Percentiles rank a stretch among this genome's conserved stretches.
Conservation (phyloP, 352 stramenopile species). For the Pythium utonaiense region DNA sequence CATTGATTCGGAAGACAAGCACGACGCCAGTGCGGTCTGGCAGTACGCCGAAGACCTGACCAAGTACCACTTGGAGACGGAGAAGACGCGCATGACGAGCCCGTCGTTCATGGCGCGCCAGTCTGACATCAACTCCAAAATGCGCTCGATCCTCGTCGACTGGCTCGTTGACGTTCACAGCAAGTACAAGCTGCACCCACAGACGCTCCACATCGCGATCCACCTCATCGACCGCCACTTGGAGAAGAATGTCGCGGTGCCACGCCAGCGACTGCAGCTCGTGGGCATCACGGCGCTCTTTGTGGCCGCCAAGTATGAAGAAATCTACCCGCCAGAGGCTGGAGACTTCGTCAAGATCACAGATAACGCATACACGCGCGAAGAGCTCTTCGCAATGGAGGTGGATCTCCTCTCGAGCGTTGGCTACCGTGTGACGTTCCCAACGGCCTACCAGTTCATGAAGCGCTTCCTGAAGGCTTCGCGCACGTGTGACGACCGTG, state of each 20-base stretch:
- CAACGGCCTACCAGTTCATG: constrained; percentile 83
- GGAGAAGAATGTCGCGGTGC: constrained; percentile 77
- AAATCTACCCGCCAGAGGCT: constrained; percentile 98
- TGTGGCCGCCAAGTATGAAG: constrained; percentile 99
- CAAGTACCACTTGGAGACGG: constrained; percentile 66
- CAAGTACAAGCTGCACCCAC: constrained; percentile 96
- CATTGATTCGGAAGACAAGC: constrained; percentile 74
- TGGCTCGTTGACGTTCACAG: constrained; percentile 95
- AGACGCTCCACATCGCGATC: constrained; percentile 98
- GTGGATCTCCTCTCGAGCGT: constrained; percentile 67
- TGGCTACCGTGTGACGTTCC: constrained; percentile 78
- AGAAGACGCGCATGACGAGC: constrained; percentile 64
- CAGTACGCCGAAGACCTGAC: constrained; percentile 85
- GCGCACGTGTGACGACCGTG: constrained; percentile 60
- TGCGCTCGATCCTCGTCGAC: constrained; percentile 71
- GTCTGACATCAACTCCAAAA: constrained; percentile 46
- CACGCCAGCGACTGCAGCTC: constrained; percentile 96
- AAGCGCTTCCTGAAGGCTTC: constrained; percentile 86
- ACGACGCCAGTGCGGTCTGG: constrained; percentile 58
- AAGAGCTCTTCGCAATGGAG: constrained; percentile 84
- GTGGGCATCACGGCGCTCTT: constrained; percentile 95
- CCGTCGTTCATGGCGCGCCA: constrained; percentile 77
- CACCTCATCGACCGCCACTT: constrained; percentile 99
- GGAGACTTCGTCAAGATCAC: constrained; percentile 98
- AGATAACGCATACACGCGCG: constrained; percentile 92